Evolutionary conservation across 371 early-diverging fungal species (phyloP).

Genomic region (Apophysomyces elegans): DNA sequence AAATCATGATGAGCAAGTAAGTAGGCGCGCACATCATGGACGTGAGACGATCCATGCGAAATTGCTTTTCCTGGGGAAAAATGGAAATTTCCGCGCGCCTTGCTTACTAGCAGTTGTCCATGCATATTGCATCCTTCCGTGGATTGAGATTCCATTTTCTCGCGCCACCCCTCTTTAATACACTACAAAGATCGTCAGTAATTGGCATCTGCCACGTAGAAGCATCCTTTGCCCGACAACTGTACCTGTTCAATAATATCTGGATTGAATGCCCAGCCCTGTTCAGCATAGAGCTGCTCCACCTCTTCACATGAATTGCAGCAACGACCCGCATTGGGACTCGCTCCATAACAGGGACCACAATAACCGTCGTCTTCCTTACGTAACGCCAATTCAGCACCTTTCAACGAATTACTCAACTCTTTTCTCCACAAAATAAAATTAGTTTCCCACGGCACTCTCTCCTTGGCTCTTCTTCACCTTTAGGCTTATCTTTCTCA

Average conservation of each 20-base stretch:
- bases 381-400: background rate
- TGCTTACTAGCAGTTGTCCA: constrained; percentile 85
- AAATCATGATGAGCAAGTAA: constrained; percentile 67
- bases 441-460: no score
- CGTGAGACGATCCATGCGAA: constrained; percentile 72
- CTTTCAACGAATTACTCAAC: constrained; percentile 11
- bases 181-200: constrained; percentile 49
- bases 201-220: no score
- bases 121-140: constrained; percentile 90
- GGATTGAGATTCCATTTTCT: constrained; percentile 72
- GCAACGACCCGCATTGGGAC: constrained; percentile 66
- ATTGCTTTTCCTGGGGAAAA: constrained; percentile 90
- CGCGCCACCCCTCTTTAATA: constrained; percentile 80
- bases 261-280: constrained; percentile 81
- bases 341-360: constrained; percentile 90
- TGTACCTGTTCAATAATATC: constrained; percentile 78
- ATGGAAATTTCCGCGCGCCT: constrained; percentile 91
- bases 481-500: constrained; percentile 54
- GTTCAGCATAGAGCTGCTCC: constrained; percentile 73
- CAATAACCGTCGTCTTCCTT: constrained; percentile 61
- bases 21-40: constrained; percentile 53
- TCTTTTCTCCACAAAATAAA: background rate
- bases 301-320: constrained; percentile 96
- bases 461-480: constrained; percentile 25
- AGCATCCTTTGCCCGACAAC: background rate